A percentile compares a stretch with the other conserved stretches of the same genome.
phyloP scores from a whole-genome alignment of 1,139 yeast species.

The Kodamaea anthophila region DNA sequence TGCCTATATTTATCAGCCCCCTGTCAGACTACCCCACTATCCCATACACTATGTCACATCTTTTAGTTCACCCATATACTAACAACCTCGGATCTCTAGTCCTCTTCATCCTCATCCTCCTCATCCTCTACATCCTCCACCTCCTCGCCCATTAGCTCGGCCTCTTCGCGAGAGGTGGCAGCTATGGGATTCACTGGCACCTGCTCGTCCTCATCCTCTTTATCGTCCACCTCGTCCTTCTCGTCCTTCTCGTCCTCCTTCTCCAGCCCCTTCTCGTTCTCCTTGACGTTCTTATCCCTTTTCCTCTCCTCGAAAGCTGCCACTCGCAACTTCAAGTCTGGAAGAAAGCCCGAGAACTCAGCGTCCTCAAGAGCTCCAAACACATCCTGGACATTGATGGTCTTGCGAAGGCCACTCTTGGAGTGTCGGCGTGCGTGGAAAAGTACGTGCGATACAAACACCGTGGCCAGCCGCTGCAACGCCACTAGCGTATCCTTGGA shows the following conservation, averaged over 20 bases:
- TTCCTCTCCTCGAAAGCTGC: constrained; percentile 42
- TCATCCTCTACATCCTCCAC: constrained; percentile 10
- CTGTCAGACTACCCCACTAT: no score
- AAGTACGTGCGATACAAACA: constrained; percentile 62
- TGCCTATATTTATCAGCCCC: no score
- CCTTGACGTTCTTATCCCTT: constrained; percentile 19
- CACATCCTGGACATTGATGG: constrained; percentile 62
- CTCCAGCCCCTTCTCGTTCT: constrained; percentile 1
- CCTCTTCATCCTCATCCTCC: constrained; percentile 6
- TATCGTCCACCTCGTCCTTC: constrained; percentile 17
- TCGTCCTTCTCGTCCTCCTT: constrained; percentile 8
- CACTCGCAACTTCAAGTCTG: constrained; percentile 46
- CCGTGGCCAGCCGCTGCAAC: constrained; percentile 65
- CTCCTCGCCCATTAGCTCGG: constrained; percentile 16
- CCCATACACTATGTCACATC: constrained; percentile 1
- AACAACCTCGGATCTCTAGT: no score
- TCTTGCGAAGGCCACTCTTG: constrained; percentile 48
- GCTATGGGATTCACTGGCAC: constrained; percentile 18
- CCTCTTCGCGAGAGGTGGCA: constrained; percentile 18
- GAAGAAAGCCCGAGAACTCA: constrained; percentile 50
- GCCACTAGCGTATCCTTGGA: constrained; percentile 66
- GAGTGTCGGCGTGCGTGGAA: constrained; percentile 56
- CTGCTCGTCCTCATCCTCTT: constrained; percentile 12
- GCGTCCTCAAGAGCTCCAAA: constrained; percentile 51
- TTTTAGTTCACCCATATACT: no score